Conservation (phyloP, 2,329 filamentous ascomycete genomes). For the Verticillium nonalfalfae region DNA sequence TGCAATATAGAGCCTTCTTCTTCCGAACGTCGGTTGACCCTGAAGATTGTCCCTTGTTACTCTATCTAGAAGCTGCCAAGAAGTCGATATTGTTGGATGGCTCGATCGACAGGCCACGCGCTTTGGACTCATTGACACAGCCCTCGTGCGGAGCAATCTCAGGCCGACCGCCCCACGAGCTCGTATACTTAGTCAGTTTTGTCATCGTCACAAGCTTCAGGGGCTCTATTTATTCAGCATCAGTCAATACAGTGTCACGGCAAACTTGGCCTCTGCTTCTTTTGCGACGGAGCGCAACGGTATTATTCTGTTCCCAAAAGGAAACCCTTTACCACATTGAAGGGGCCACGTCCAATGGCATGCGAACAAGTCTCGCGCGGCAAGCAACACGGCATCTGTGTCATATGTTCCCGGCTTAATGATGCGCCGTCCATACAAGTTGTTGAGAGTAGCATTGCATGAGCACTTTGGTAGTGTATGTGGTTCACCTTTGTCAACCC, state of each 20-base stretch:
- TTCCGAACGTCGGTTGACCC: neutral
- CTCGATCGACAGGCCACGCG: neutral
- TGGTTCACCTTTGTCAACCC: too few species aligned
- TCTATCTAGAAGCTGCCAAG: neutral
- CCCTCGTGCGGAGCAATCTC: neutral
- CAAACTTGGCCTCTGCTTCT: neutral
- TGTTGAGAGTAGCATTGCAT: too few species aligned
- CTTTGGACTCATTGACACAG: neutral
- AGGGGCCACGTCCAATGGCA: neutral
- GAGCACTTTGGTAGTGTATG: too few species aligned
- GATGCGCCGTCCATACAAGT: too few species aligned
- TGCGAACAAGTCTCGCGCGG: too few species aligned
- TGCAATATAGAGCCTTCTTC: too few species aligned
- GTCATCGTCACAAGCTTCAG: neutral
- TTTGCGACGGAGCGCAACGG: neutral
- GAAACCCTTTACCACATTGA: neutral
- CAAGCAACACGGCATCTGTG: too few species aligned
- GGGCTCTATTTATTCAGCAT: neutral
- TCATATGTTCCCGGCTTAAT: too few species aligned
- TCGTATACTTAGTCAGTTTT: neutral
- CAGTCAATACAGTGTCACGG: neutral
- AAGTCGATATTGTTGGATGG: neutral
- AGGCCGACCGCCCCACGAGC: neutral
- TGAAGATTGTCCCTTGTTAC: neutral
- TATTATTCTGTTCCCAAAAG: neutral